Percentiles rank a stretch among this genome's conserved stretches.
Conservation (phyloP, 2,329 filamentous ascomycete species). For the Penicillium thymicola region DNA sequence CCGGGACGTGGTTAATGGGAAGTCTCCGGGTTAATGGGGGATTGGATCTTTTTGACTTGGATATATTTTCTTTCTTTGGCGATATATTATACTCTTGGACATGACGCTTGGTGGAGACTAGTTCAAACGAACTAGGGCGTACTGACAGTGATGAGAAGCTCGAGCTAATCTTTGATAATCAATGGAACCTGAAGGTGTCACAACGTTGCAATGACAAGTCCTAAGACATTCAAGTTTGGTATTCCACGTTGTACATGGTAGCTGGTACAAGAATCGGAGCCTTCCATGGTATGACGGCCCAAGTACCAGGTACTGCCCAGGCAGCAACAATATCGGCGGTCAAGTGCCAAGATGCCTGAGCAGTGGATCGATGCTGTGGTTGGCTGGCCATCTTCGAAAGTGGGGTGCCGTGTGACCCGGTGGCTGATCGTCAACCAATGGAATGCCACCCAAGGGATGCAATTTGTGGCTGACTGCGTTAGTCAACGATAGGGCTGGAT, state of each 20-base stretch:
- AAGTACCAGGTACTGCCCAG: slow-evolving; percentile 12
- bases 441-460: background rate
- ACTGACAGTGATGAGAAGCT: background rate
- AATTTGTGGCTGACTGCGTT: slow-evolving; percentile 18
- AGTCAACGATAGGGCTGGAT: slow-evolving; percentile 17
- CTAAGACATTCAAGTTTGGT: background rate
- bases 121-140: background rate
- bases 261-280: background rate
- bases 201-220: background rate
- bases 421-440: slow-evolving; percentile 16
- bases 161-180: slow-evolving; percentile 1
- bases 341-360: background rate
- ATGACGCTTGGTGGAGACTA: background rate
- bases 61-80: background rate
- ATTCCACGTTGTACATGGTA: background rate
- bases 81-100: background rate
- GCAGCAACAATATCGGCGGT: slow-evolving; percentile 25
- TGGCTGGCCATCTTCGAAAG: background rate
- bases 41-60: background rate
- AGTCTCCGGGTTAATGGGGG: background rate
- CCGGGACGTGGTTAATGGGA: background rate
- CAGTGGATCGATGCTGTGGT: background rate
- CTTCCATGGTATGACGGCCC: background rate
- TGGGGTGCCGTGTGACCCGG: slow-evolving; percentile 2
- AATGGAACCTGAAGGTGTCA: background rate